These are phyloP conservation scores for Cucurbita argyrosperma DNA, from an alignment of 306 rosid species.

Conservation along the genomic window DNA sequence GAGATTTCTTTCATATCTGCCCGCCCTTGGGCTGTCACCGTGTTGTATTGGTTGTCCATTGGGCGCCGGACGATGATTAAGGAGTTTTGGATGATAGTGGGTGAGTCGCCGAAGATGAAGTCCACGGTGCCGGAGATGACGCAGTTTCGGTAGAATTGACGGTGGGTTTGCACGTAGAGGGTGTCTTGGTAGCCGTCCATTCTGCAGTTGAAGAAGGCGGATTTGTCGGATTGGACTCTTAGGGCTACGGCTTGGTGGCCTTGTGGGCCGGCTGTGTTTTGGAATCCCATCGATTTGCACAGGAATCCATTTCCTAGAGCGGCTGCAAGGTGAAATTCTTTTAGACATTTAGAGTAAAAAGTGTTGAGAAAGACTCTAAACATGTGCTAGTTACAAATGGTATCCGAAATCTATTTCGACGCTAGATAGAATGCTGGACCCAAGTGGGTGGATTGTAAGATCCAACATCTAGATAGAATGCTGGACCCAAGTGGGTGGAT, in stretches of 20 bases:
- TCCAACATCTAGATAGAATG: too few species aligned
- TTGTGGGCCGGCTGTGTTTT: constrained; percentile 49
- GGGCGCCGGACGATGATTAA: constrained; percentile 38
- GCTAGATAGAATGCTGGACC: too few species aligned
- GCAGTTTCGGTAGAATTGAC: constrained; percentile 68
- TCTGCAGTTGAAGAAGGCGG: constrained; percentile 42
- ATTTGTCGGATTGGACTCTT: constrained; percentile 34
- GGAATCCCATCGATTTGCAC: constrained; percentile 34
- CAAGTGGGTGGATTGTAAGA: too few species aligned
- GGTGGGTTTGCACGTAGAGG: constrained; percentile 32
- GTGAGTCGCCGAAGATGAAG: constrained; percentile 51
- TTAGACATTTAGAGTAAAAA: too few species aligned
- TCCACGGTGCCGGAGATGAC: constrained; percentile 64
- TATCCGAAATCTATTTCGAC: too few species aligned
- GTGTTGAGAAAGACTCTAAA: too few species aligned
- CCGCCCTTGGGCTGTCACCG: constrained; percentile 44
- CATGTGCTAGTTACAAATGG: too few species aligned
- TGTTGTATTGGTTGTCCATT: constrained; percentile 19
- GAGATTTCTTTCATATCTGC: neutral
- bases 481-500: too few species aligned
- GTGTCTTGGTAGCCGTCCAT: constrained; percentile 62
- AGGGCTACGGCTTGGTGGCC: constrained; percentile 81
- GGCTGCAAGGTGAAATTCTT: constrained; percentile 14
- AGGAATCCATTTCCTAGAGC: constrained; percentile 28
- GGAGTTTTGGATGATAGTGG: constrained; percentile 42